Percentiles rank a stretch among this genome's conserved stretches.
Evolutionary conservation across 164 flowering plant species (phyloP).

Genomic region (Umbilicus rupestris): DNA sequence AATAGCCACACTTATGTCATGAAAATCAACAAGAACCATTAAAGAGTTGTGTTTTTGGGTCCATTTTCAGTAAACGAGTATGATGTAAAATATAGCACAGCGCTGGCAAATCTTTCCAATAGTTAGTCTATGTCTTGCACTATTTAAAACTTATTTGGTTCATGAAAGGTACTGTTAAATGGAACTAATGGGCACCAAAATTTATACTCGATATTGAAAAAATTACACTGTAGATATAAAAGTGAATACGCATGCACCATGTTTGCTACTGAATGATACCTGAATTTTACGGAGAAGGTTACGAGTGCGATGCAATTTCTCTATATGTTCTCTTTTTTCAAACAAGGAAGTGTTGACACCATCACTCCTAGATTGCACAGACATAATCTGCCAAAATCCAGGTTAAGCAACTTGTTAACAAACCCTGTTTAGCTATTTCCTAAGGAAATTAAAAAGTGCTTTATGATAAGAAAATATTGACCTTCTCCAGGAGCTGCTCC

Average conservation of each 20-base stretch:
- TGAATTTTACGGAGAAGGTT: conserved; percentile 95
- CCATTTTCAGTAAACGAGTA: background rate
- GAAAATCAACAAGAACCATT: background rate
- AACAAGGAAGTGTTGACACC: conserved; percentile 89
- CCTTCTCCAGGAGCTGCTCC: conserved; percentile 97
- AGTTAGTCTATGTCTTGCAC: background rate
- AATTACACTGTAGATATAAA: background rate
- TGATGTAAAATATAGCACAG: background rate
- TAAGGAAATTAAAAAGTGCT: background rate
- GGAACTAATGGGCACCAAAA: conserved; percentile 16
- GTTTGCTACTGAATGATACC: conserved; percentile 33
- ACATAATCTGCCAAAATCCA: conserved; percentile 55
- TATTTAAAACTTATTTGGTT: background rate
- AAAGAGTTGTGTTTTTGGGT: background rate
- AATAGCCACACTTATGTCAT: background rate
- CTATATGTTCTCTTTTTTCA: conserved; percentile 90
- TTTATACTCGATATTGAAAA: conserved; percentile 13
- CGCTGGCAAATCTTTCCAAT: background rate
- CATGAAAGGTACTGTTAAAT: conserved; percentile 8
- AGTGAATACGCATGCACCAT: background rate
- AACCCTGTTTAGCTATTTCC: background rate
- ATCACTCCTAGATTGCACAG: conserved; percentile 94
- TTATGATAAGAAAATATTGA: conserved; percentile 4
- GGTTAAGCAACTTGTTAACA: background rate
- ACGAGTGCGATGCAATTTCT: conserved; percentile 90